Conservation (phyloP, 2,329 filamentous ascomycete species). For the Echinosphaeria canescens region DNA sequence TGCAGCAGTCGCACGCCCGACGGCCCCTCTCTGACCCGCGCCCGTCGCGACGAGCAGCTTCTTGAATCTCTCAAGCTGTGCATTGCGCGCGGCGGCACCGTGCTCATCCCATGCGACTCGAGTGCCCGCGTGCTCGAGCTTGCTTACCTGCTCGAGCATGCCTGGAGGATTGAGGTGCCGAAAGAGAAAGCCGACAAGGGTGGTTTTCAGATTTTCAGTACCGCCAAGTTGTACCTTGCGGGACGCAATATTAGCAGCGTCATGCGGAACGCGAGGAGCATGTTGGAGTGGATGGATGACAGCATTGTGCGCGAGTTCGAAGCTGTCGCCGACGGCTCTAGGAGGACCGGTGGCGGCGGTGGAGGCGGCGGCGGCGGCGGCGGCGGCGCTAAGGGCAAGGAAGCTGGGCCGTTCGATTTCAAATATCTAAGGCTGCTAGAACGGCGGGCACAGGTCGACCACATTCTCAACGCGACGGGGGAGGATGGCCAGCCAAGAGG, state of each 20-base stretch:
- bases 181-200: no score
- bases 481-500: slow-evolving; percentile 22
- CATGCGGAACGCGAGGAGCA: slow-evolving; percentile 77
- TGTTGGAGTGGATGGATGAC: slow-evolving; percentile 99
- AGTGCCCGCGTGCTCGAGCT: slow-evolving; percentile 87
- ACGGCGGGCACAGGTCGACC: slow-evolving; percentile 57
- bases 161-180: slow-evolving; percentile 48
- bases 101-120: slow-evolving; percentile 85
- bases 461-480: slow-evolving; percentile 28
- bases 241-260: slow-evolving; percentile 74
- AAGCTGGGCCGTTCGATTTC: slow-evolving; percentile 70
- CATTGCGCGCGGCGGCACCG: slow-evolving; percentile 65
- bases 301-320: slow-evolving; percentile 85
- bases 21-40: slow-evolving; percentile 47
- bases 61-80: slow-evolving; percentile 65
- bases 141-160: slow-evolving; percentile 78
- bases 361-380: slow-evolving; percentile 22
- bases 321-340: slow-evolving; percentile 31
- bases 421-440: slow-evolving; percentile 69
- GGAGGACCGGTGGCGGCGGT: slow-evolving; percentile 20
- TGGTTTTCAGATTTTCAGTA: no score
- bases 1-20: slow-evolving; percentile 61
- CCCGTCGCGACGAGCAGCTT: slow-evolving; percentile 68
- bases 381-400: slow-evolving; percentile 24
- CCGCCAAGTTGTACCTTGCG: slow-evolving; percentile 54